A percentile compares a stretch with the other conserved stretches of the same genome.
Conservation (phyloP, 2,329 filamentous ascomycete genomes). For the Epichloe sibirici region DNA sequence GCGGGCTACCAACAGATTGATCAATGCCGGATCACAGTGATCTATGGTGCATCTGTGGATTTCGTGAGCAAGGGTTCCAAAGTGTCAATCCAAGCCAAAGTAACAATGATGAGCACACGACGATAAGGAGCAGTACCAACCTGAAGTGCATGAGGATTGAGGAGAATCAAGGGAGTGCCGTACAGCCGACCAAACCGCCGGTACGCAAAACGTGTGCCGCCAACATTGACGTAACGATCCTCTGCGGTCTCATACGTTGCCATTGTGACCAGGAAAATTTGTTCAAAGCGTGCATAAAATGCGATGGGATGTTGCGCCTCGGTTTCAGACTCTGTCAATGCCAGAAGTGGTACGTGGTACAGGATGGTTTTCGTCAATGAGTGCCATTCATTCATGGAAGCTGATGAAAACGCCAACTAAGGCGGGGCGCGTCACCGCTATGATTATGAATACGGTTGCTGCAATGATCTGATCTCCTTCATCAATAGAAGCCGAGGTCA, state of each 20-base stretch:
- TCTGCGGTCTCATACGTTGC: slow-evolving; percentile 17
- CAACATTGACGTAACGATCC: slow-evolving; percentile 18
- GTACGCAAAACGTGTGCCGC: slow-evolving; percentile 20
- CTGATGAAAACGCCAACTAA: no score
- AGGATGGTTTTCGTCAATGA: no score
- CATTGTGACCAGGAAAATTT: slow-evolving; percentile 11
- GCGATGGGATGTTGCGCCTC: no score
- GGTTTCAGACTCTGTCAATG: no score
- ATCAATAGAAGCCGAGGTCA: not conserved
- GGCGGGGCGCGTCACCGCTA: no score
- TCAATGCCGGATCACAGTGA: slow-evolving; percentile 29
- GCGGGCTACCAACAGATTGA: slow-evolving; percentile 29
- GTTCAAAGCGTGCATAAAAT: no score
- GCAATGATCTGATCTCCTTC: no score
- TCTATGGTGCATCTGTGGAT: slow-evolving; percentile 23
- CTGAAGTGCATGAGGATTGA: slow-evolving; percentile 17
- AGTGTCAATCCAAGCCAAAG: not conserved
- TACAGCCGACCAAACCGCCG: slow-evolving; percentile 16
- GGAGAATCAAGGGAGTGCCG: slow-evolving; percentile 20
- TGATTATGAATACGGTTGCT: no score
- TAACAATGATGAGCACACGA: not conserved
- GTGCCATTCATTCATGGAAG: no score
- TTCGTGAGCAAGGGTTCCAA: not conserved
- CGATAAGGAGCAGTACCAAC: slow-evolving; percentile 9
- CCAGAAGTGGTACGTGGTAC: no score